A percentile compares a stretch with the other conserved stretches of the same genome.
Conservation (phyloP, 176 grass and related monocot species). For the Aegilops longissima region DNA sequence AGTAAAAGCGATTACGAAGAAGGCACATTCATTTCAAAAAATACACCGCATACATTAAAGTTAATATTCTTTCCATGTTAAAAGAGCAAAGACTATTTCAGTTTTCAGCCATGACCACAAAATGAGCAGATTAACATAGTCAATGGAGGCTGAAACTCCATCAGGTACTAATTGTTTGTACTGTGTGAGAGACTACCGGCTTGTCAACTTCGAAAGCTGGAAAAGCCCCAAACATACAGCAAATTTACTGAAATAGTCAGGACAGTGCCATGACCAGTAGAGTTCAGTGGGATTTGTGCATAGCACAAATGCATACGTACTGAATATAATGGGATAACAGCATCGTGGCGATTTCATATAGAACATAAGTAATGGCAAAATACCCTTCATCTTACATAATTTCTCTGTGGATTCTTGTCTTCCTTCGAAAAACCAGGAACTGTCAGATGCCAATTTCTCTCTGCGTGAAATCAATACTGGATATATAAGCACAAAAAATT, state of each 20-base stretch:
- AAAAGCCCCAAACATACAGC: background rate
- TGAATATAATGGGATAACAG: background rate
- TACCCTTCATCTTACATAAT: conserved; percentile 60
- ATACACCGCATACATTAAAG: background rate
- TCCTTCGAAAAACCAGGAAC: conserved; percentile 91
- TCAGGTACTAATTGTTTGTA: background rate
- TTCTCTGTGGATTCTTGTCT: conserved; percentile 72
- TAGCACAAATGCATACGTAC: background rate
- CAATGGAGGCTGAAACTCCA: background rate
- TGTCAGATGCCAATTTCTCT: conserved; percentile 81
- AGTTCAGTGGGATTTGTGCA: background rate
- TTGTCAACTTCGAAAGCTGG: background rate
- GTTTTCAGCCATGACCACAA: background rate
- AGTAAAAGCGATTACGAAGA: background rate
- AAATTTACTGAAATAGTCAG: conserved; percentile 1
- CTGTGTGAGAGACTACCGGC: background rate
- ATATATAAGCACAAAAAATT: conserved; percentile 17
- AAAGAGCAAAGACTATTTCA: background rate
- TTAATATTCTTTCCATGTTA: background rate
- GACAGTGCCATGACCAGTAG: background rate
- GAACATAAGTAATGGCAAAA: conserved; percentile 11
- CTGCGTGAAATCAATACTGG: conserved; percentile 43
- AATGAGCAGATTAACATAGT: background rate
- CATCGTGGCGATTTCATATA: background rate
- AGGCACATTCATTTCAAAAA: background rate